Base-by-base conservation (phyloP, 169 alveolate genomes). In the Besnoitia besnoiti region DNA sequence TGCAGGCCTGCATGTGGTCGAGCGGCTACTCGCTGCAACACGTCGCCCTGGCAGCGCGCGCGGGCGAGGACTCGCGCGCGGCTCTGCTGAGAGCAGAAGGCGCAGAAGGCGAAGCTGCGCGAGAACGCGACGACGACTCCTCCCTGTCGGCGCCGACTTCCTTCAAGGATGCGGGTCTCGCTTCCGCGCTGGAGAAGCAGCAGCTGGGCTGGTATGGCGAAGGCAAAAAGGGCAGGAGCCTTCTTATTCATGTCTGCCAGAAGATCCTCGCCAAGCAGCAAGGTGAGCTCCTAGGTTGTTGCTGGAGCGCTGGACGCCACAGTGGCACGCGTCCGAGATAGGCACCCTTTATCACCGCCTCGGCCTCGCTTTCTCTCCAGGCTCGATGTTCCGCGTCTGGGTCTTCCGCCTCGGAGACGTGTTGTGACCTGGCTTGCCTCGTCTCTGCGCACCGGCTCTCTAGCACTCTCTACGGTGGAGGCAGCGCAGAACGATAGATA, bases 1-100 rank as follows among this genome's bases (percentile, higher is more conserved):
- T 35, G 14, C 80, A 67, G 80, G 80, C 80, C 24, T 67, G 80
- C 44, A 10, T 67, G 44, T 67, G 80, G 80, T 42, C 80, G 46
- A 67, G 80, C 80, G 80, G 80, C 80, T 67, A 67, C n/a, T 33
- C 80, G 44, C 47, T 67, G 7, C 47, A 67, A 7, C 47, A 67
- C 47, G 46, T 67, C 24, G 39, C 80, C 44, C 44, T 67, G 46
- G 80, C 44, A 7, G 80, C 47, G 4, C 80, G 46, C 39, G 80
- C 40, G 19, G 80, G 46, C 39, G 44, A 30, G 42, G 80, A 30
- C 19, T 67, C 21, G 2, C 80, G 80, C 46, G 42, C 40, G 39
- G 14, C 47, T 33, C 80, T 16, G 46, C 7, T 10, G 80, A 35
- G 44, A 30, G 80, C 80, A n/a, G 80, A 19, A 67, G 44, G 10